Percentiles rank a stretch among this genome's conserved stretches.
Conservation (phyloP, 1,284 basidiomycete genomes). For the Fistulinella staudtii region DNA sequence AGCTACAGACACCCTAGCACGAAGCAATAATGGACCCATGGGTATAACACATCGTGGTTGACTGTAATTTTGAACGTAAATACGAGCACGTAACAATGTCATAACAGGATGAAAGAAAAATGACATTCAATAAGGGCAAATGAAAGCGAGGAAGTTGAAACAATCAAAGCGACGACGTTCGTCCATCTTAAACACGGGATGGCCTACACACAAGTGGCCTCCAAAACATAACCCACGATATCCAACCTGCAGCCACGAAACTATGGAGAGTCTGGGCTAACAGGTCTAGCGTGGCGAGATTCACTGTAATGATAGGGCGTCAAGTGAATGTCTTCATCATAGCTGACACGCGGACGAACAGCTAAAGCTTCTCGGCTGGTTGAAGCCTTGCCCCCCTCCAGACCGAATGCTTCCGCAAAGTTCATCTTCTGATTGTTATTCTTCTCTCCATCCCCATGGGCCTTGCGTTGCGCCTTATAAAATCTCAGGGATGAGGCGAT, state of each 20-base stretch:
- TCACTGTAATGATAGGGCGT: constrained; percentile 39
- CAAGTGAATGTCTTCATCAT: constrained; percentile 46
- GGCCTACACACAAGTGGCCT: too few relatives aligned
- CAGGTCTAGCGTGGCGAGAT: constrained; percentile 4
- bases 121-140: too few relatives aligned
- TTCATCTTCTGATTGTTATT: background rate
- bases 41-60: too few relatives aligned
- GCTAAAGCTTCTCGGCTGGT: constrained; percentile 16
- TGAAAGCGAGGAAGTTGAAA: too few relatives aligned
- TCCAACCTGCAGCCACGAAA: background rate
- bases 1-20: too few relatives aligned
- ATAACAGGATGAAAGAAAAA: too few relatives aligned
- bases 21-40: too few relatives aligned
- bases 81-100: too few relatives aligned
- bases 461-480: constrained; percentile 50
- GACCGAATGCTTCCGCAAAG: constrained; percentile 53
- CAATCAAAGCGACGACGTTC: too few relatives aligned
- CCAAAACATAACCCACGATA: too few relatives aligned
- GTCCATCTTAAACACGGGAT: too few relatives aligned
- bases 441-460: constrained; percentile 19
- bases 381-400: constrained; percentile 23
- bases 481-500: constrained; percentile 60
- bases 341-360: constrained; percentile 28
- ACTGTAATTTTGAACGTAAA: too few relatives aligned
- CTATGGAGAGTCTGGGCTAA: constrained; percentile 3